Conservation (phyloP, 179 eudicot genomes). For the Spergularia azorica region DNA sequence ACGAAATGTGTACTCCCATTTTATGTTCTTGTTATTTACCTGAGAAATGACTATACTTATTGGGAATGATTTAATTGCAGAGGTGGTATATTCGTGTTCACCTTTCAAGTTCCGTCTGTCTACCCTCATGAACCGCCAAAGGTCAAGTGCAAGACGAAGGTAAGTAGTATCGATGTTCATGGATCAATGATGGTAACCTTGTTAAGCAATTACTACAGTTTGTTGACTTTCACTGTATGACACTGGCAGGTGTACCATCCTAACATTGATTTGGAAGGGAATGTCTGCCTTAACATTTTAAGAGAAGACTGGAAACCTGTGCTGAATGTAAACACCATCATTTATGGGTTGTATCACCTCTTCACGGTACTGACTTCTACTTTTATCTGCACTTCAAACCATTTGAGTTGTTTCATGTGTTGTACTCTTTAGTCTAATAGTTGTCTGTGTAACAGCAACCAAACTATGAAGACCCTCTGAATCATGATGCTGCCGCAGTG, state of each 20-base stretch:
- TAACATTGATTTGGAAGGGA: slow-evolving; percentile 96
- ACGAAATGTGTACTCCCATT: background rate
- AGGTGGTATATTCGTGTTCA: slow-evolving; percentile 64
- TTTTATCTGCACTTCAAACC: background rate
- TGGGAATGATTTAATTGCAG: slow-evolving; percentile 34
- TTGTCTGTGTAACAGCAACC: slow-evolving; percentile 61
- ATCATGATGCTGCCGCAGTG: slow-evolving; percentile 92
- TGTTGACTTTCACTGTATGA: slow-evolving; percentile 2
- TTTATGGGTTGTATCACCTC: slow-evolving; percentile 91
- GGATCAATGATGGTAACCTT: background rate
- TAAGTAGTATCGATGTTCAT: slow-evolving; percentile 21
- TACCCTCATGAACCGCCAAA: slow-evolving; percentile 93
- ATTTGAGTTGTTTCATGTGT: too few relatives aligned
- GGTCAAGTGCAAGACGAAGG: slow-evolving; percentile 93
- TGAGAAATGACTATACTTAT: slow-evolving; percentile 2
- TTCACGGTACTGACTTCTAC: slow-evolving; percentile 67
- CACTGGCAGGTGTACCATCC: slow-evolving; percentile 87
- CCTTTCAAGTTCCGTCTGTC: slow-evolving; percentile 63
- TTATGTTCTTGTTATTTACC: background rate
- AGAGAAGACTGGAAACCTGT: slow-evolving; percentile 99
- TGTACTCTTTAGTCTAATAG: too few relatives aligned
- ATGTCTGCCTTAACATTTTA: slow-evolving; percentile 94
- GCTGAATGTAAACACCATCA: slow-evolving; percentile 81
- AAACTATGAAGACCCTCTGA: slow-evolving; percentile 92
- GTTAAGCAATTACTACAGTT: background rate